Conservation (phyloP, 2,329 filamentous ascomycete species). For the Graphiopsis chlorocephala region DNA sequence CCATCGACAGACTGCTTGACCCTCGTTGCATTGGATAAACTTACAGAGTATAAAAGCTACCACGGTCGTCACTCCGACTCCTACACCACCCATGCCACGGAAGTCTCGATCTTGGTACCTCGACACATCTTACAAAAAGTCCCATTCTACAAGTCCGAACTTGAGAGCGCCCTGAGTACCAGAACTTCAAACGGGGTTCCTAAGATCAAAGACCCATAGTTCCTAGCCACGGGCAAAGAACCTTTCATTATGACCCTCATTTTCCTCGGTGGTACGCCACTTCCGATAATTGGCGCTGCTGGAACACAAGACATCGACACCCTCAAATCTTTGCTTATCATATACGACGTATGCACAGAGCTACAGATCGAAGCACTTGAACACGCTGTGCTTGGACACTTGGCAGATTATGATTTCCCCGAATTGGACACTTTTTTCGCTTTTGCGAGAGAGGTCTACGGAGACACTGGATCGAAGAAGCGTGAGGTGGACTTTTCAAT, state of each 20-base stretch:
- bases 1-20: too few species aligned
- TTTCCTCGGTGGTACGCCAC: neutral
- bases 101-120: too few species aligned
- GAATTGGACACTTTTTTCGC: neutral
- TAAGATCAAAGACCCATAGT: too few species aligned
- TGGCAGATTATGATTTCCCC: neutral
- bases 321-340: neutral
- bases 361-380: neutral
- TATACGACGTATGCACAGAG: slow-evolving; percentile 1
- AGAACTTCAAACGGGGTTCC: too few species aligned
- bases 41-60: too few species aligned
- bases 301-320: neutral
- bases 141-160: too few species aligned
- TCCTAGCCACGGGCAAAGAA: too few species aligned
- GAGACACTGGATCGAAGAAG: neutral
- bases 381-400: neutral
- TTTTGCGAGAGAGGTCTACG: slow-evolving; percentile 5
- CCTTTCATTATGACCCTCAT: slow-evolving; percentile 9
- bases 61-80: too few species aligned
- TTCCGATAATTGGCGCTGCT: neutral
- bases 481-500: neutral
- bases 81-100: too few species aligned
- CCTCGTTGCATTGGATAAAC: too few species aligned
- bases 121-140: too few species aligned
- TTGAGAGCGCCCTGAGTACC: too few species aligned